These are phyloP conservation scores for Trifolium subterraneum DNA, from an alignment of 306 rosid genomes.

Conservation along the genomic window DNA sequence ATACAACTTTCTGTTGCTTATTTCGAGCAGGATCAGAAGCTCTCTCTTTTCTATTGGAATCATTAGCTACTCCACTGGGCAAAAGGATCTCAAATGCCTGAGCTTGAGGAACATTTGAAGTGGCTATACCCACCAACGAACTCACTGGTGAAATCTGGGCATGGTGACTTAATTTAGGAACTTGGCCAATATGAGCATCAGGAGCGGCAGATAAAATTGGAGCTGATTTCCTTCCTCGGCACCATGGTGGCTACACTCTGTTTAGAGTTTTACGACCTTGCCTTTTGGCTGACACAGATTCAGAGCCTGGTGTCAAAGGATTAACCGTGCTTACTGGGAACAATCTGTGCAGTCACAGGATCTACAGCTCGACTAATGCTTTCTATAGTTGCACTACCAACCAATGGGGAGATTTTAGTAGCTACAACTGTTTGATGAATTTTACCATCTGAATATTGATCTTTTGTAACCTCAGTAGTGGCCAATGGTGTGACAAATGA, in stretches of 20 bases:
- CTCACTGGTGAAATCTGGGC: constrained; percentile 54
- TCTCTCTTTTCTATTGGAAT: constrained; percentile 74
- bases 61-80: constrained; percentile 58
- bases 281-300: constrained; percentile 61
- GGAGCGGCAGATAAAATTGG: constrained; percentile 45
- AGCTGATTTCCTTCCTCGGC: constrained; percentile 77
- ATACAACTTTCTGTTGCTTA: no score
- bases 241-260: constrained; percentile 77
- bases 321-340: constrained; percentile 39
- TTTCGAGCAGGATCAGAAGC: constrained; percentile 49
- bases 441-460: constrained; percentile 46
- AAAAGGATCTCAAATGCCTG: constrained; percentile 56
- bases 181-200: constrained; percentile 57
- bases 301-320: constrained; percentile 57
- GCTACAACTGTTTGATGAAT: constrained; percentile 48
- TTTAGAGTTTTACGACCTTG: constrained; percentile 79
- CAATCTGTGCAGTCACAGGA: constrained; percentile 50
- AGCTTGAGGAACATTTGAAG: constrained; percentile 53
- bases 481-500: constrained; percentile 43
- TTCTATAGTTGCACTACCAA: constrained; percentile 46
- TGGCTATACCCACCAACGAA: constrained; percentile 52
- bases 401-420: constrained; percentile 42
- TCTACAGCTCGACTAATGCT: constrained; percentile 38
- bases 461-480: constrained; percentile 49
- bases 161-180: constrained; percentile 57